Evolutionary conservation across 805 yeast genomes (phyloP), one percentile per base, ranked within the genome.

Genomic region (Yarrowia phangngaensis): DNA sequence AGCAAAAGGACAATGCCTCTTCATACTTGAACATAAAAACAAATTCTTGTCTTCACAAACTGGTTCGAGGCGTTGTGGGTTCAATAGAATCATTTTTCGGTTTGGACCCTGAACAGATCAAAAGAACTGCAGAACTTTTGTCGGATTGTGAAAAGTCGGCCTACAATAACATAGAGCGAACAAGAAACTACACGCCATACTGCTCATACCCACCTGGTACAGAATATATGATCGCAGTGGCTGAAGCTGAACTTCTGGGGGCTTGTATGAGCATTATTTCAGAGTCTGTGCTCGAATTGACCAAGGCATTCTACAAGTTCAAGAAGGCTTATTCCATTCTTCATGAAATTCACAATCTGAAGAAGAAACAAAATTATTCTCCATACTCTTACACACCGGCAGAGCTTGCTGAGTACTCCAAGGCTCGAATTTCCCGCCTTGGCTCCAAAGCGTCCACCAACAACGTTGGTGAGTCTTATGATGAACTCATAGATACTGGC

Each of bases 401-500:
- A 8, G 48, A 41, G 28, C 35, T 30, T 17, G 20, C 48, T n/a
- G 35, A 29, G 34, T 41, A 29, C 29, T 34, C 34, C 27, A 30
- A 41, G 35, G 48, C 48, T 22, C 34, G 48, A 20, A 34, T 22
- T 5, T 34, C 34, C 8, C 35, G 48, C 13, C 29, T 41, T 20
- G 45, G 45, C 24, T 32, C 45, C 45, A 38, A 38, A 24, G 45
- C 27, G 22, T 38, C 45, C 20, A 29, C 34, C n/a, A 29, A 41
- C 22, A 41, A 41, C 22, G 48, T 41, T 4, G 48, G 35, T 6
- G 48, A 29, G 27, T 71, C 86, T 2, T 72, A 85, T 51, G 97
- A 89, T 62, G 97, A 89, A 64, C 89, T 84, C 60, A 85, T 89
- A 54, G 85, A 82, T 56, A 82, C 95, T 0, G 97, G 97, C 20